phyloP scores from a whole-genome alignment of 306 rosid species.

The Luffa acutangula region DNA sequence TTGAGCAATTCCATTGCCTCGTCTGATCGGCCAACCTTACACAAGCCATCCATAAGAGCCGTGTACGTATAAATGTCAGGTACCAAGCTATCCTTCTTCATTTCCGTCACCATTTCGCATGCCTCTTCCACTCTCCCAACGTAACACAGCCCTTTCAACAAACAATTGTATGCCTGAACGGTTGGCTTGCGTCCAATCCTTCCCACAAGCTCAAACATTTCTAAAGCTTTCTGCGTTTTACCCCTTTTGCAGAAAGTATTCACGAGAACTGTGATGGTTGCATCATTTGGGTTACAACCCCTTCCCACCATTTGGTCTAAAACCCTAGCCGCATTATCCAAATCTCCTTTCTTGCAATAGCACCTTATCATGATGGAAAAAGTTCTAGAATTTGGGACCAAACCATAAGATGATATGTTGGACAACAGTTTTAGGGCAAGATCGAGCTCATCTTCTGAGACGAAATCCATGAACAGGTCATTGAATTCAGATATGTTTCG shows the following conservation, averaged over 20 bases:
- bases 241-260: conserved; percentile 57
- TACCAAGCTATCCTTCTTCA: conserved; percentile 27
- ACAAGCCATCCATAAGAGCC: conserved; percentile 67
- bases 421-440: conserved; percentile 31
- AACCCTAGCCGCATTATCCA: conserved; percentile 40
- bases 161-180: conserved; percentile 49
- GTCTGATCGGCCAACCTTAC: conserved; percentile 71
- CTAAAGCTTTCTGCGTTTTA: conserved; percentile 44
- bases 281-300: conserved; percentile 38
- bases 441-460: conserved; percentile 17
- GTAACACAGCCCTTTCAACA: conserved; percentile 72
- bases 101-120: conserved; percentile 38
- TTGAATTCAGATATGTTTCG: conserved; percentile 36
- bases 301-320: conserved; percentile 34
- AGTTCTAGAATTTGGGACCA: conserved; percentile 48
- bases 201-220: conserved; percentile 39
- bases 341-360: conserved; percentile 38
- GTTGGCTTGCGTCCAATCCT: conserved; percentile 29
- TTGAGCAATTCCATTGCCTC: conserved; percentile 61
- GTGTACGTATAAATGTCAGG: conserved; percentile 61
- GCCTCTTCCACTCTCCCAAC: conserved; percentile 84
- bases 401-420: conserved; percentile 21
- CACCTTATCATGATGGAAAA: conserved; percentile 45
- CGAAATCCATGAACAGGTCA: conserved; percentile 38
- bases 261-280: conserved; percentile 39